Evolutionary conservation across 164 flowering plant genomes (phyloP), one percentile per base, ranked within the genome.

Genomic region (Stephania japonica): DNA sequence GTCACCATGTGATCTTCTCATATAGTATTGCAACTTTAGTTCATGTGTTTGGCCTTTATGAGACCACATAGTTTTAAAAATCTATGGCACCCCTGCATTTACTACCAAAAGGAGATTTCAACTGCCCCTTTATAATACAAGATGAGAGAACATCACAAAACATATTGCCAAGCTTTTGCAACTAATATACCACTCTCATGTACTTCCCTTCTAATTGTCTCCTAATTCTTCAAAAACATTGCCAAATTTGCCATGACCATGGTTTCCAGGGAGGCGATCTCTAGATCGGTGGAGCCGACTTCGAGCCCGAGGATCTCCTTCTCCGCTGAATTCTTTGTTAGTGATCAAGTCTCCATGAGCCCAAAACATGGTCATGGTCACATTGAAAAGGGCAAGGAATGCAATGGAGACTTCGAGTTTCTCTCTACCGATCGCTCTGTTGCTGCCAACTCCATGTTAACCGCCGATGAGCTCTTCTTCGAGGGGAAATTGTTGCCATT

Each of bases 381-480:
- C 23, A 76, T 6, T 11, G 77, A 80, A 56, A 13, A 69, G 26
- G 76, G 75, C 6, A 82, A 70, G 26, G 49, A 76, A n/a, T 13
- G 74, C 19, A 79, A 72, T 25, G 32, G 80, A 16, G 93, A 89
- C 3, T 92, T 92, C 67, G 97, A 92, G 86, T 92, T 92, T 68
- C 84, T 90, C 8, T 86, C 93, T 0, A 78, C 71, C 71, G 73
- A 80, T 47, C 16, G 13, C 56, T 67, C 49, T 11, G 72, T 80
- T 16, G 61, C 67, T 73, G 61, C 65, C 75, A 65, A 77, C 4
- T 59, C 78, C 65, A 86, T 89, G 89, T 26, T 86, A 13, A 75
- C 87, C 0, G 97, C 97, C 0, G 97, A 92, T 66, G 95, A 92
- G 84, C 85, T 92, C 64, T 87, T 90, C 81, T 86, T 75, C 59